A percentile compares a stretch with the other conserved stretches of the same genome.
phyloP scores from a whole-genome alignment of 768 basidiomycete species.

The Xerocomellus chrysenteron region DNA sequence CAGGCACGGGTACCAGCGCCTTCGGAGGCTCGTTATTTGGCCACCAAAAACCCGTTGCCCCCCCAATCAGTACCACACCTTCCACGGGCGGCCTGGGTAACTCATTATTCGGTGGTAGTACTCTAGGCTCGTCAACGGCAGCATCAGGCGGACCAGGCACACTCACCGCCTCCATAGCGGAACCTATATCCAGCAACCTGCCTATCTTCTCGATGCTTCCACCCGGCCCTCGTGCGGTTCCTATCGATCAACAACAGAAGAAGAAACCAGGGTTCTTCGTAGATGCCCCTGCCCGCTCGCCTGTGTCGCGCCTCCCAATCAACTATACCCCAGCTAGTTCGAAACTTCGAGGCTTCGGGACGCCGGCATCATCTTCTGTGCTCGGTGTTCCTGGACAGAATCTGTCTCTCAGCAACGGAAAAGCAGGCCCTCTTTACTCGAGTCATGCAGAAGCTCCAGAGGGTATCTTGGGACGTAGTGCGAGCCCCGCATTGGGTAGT shows the following conservation, averaged over 20 bases:
- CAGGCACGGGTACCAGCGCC: slow-evolving; percentile 24
- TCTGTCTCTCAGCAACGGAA: slow-evolving; percentile 54
- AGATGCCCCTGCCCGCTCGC: slow-evolving; percentile 73
- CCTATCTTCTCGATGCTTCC: slow-evolving; percentile 77
- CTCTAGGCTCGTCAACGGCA: slow-evolving; percentile 41
- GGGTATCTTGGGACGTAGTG: slow-evolving; percentile 52
- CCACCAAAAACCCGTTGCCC: slow-evolving; percentile 47
- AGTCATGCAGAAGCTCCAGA: slow-evolving; percentile 58
- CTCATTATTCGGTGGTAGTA: slow-evolving; percentile 40
- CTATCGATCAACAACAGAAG: slow-evolving; percentile 62
- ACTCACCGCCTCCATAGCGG: slow-evolving; percentile 84
- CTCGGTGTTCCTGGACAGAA: slow-evolving; percentile 31
- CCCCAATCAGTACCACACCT: slow-evolving; percentile 44
- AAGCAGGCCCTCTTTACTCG: slow-evolving; percentile 53
- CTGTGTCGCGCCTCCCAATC: slow-evolving; percentile 61
- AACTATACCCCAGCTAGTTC: slow-evolving; percentile 63
- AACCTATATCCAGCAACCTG: slow-evolving; percentile 72
- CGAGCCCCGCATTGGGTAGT: slow-evolving; percentile 66
- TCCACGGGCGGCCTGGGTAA: slow-evolving; percentile 39
- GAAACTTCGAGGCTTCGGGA: slow-evolving; percentile 67
- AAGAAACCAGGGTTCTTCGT: slow-evolving; percentile 77
- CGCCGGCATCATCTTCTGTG: slow-evolving; percentile 41
- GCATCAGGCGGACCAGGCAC: slow-evolving; percentile 53
- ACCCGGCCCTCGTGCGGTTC: slow-evolving; percentile 62
- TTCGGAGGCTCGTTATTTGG: slow-evolving; percentile 52